Evolutionary conservation across 1,284 basidiomycete genomes (phyloP).

Genomic region (Tremellales sp.): DNA sequence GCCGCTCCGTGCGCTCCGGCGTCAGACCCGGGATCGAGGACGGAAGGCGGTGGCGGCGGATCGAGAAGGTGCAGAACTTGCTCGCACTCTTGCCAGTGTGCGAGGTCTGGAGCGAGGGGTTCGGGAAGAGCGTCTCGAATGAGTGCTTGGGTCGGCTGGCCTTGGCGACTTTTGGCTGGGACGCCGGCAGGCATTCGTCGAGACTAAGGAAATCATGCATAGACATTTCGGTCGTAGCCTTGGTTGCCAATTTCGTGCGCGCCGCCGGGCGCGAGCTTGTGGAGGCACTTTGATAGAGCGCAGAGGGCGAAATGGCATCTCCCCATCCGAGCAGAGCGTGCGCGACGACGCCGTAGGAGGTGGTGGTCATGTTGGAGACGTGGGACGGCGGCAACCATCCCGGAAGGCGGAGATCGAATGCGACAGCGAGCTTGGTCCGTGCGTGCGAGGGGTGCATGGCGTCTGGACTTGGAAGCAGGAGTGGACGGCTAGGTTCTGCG

Average conservation of each 20-base stretch:
- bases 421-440: constrained; percentile 27
- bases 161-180: too few relatives aligned
- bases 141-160: too few relatives aligned
- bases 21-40: constrained; percentile 9
- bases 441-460: constrained; percentile 4
- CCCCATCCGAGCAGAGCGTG: constrained; percentile 33
- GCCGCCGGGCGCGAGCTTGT: too few relatives aligned
- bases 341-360: constrained; percentile 33
- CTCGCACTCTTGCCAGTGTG: constrained; percentile 3
- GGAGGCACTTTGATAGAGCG: background rate
- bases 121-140: constrained; percentile 14
- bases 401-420: constrained; percentile 44
- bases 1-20: constrained; percentile 14
- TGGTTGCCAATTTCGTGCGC: too few relatives aligned
- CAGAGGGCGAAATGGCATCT: background rate
- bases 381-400: constrained; percentile 46
- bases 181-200: too few relatives aligned
- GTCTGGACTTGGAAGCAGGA: constrained; percentile 19
- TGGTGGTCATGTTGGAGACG: constrained; percentile 21
- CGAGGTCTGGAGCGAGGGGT: constrained; percentile 11
- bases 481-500: constrained; percentile 10
- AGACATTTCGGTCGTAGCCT: too few relatives aligned
- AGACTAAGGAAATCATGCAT: too few relatives aligned
- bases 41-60: constrained; percentile 38
- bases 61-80: constrained; percentile 20